phyloP scores from a whole-genome alignment of 2,329 filamentous ascomycete species.

The Zymoseptoria pseudotritici region DNA sequence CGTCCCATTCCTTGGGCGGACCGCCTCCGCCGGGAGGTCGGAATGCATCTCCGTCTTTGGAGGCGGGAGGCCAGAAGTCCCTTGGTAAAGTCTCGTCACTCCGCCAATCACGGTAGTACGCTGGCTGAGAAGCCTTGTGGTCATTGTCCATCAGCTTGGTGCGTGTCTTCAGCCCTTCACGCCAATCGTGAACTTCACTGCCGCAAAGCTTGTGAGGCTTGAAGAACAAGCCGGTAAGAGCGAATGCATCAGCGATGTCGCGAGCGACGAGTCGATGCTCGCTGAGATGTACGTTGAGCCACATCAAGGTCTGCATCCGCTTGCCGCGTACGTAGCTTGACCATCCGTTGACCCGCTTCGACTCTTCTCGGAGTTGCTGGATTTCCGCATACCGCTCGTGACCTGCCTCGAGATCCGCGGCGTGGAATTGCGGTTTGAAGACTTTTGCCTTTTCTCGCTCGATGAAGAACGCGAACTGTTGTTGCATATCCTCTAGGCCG shows the following conservation, averaged over 20 bases:
- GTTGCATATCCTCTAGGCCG: slow-evolving; percentile 1
- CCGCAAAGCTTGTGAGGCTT: slow-evolving; percentile 1
- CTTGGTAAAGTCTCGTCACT: slow-evolving; percentile 33
- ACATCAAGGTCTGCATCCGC: slow-evolving; percentile 12
- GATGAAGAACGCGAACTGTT: slow-evolving; percentile 2
- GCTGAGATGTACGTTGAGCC: slow-evolving; percentile 18
- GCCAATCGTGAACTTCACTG: slow-evolving; percentile 1
- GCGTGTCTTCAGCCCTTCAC: background rate
- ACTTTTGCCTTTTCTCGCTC: slow-evolving; percentile 27
- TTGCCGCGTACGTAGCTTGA: too few species aligned
- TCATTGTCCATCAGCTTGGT: slow-evolving; percentile 33
- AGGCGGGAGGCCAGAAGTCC: slow-evolving; percentile 20
- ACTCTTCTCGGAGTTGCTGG: slow-evolving; percentile 27
- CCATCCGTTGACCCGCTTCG: background rate
- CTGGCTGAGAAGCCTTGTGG: slow-evolving; percentile 34
- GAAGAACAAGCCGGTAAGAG: slow-evolving; percentile 36
- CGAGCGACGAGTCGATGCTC: slow-evolving; percentile 33
- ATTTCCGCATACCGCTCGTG: slow-evolving; percentile 34
- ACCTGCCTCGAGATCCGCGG: slow-evolving; percentile 37
- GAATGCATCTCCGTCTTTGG: background rate
- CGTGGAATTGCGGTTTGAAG: slow-evolving; percentile 41
- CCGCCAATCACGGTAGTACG: slow-evolving; percentile 31
- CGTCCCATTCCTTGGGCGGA: slow-evolving; percentile 34
- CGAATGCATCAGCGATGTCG: slow-evolving; percentile 34
- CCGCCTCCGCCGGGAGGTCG: slow-evolving; percentile 8